phyloP scores from a whole-genome alignment of 345 rosid species.

The Aquilaria yunnanensis region DNA sequence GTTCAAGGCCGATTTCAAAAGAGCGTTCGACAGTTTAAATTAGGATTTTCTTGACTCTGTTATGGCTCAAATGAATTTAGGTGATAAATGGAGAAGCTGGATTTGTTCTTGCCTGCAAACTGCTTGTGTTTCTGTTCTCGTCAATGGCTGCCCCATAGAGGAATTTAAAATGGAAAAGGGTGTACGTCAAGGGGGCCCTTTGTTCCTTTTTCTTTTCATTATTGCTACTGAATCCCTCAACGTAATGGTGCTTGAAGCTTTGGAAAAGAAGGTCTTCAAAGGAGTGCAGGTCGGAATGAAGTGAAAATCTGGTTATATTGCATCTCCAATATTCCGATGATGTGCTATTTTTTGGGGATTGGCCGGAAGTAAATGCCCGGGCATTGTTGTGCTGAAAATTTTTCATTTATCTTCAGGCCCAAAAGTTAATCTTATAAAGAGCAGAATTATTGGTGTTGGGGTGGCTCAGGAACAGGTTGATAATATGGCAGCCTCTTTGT shows the following conservation, averaged over 20 bases:
- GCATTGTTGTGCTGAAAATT: background rate
- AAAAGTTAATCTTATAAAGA: background rate
- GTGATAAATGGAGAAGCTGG: background rate
- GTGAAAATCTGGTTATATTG: background rate
- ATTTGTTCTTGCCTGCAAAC: background rate
- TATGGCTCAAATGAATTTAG: background rate
- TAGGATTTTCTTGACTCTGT: background rate
- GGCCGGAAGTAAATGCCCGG: background rate
- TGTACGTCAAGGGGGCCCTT: background rate
- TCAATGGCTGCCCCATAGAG: background rate
- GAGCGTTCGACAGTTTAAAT: background rate
- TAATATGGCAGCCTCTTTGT: no score
- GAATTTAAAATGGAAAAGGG: background rate
- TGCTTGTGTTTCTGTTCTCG: background rate
- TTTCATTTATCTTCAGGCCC: background rate
- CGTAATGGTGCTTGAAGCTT: background rate
- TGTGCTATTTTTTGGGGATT: background rate
- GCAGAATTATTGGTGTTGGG: background rate
- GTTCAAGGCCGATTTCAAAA: background rate
- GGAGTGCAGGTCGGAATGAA: background rate
- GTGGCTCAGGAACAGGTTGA: no score
- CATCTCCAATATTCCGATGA: background rate
- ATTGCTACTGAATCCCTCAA: background rate
- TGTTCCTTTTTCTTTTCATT: background rate
- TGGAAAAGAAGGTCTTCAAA: background rate